These are phyloP conservation scores for Grosmannia clavigera DNA, from an alignment of 2,329 filamentous ascomycete species.

Conservation along the genomic window DNA sequence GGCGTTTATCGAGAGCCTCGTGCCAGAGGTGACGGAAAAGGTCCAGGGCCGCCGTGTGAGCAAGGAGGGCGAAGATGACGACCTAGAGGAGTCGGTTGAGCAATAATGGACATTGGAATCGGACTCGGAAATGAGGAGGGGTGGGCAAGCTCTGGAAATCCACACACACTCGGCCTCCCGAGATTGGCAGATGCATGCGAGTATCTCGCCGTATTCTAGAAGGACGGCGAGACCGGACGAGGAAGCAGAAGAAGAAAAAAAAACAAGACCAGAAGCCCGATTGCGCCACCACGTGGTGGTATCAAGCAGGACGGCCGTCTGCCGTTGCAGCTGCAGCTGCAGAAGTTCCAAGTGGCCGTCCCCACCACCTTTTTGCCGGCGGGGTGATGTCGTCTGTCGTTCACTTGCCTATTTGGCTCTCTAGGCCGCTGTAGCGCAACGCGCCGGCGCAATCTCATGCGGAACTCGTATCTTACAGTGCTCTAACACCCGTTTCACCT, in stretches of 20 bases:
- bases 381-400: background rate
- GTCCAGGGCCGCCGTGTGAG: constrained; percentile 60
- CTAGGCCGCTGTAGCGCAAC: background rate
- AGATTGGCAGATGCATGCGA: background rate
- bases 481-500: no score
- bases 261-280: background rate
- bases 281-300: background rate
- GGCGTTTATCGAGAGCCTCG: constrained; percentile 64
- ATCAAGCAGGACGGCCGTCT: background rate
- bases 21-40: constrained; percentile 64
- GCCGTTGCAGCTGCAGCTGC: no score
- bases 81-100: constrained; percentile 28
- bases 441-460: background rate
- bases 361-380: no score
- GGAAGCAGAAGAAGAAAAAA: no score
- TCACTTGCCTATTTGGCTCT: background rate
- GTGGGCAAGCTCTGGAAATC: no score
- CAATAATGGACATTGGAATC: background rate
- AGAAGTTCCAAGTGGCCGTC: no score
- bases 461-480: background rate
- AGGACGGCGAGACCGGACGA: no score
- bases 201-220: no score
- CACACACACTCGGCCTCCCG: background rate
- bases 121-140: background rate
- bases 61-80: constrained; percentile 61